phyloP scores from a whole-genome alignment of 768 basidiomycete species.

The Hortiboletus campestris region DNA sequence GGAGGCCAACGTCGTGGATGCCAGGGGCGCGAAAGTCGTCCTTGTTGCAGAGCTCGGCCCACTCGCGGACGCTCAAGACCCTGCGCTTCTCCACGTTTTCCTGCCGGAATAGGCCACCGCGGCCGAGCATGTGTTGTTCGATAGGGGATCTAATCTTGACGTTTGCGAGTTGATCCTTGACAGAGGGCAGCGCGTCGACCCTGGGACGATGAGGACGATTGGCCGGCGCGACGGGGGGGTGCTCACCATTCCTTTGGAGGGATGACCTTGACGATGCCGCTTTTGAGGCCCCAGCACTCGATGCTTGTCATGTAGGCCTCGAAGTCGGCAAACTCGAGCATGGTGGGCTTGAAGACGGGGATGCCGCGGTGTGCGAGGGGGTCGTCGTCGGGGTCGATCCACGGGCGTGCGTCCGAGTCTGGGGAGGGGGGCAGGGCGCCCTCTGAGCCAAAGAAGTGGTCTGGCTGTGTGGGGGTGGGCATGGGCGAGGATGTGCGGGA shows the following conservation, averaged over 20 bases:
- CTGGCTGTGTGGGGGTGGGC: slow-evolving; percentile 62
- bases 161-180: slow-evolving; percentile 64
- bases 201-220: slow-evolving; percentile 37
- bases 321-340: slow-evolving; percentile 90
- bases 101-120: slow-evolving; percentile 82
- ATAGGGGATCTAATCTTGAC: slow-evolving; percentile 89
- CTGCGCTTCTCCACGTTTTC: slow-evolving; percentile 89
- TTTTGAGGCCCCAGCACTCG: slow-evolving; percentile 85
- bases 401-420: slow-evolving; percentile 57
- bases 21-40: slow-evolving; percentile 75
- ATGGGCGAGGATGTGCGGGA: slow-evolving; percentile 21
- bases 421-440: slow-evolving; percentile 54
- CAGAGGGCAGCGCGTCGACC: slow-evolving; percentile 69
- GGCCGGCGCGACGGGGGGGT: slow-evolving; percentile 8
- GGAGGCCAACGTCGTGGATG: slow-evolving; percentile 62
- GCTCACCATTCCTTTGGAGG: slow-evolving; percentile 92
- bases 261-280: slow-evolving; percentile 95
- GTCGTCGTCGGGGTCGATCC: slow-evolving; percentile 79
- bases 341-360: slow-evolving; percentile 92
- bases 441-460: slow-evolving; percentile 77
- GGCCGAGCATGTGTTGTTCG: slow-evolving; percentile 89
- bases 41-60: slow-evolving; percentile 73
- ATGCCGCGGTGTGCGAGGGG: slow-evolving; percentile 84
- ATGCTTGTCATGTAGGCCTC: slow-evolving; percentile 85
- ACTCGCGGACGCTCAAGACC: slow-evolving; percentile 82